Evolutionary conservation across 116 monocot species (phyloP), one percentile per base, ranked within the genome.

Genomic region (Posidonia oceanica): DNA sequence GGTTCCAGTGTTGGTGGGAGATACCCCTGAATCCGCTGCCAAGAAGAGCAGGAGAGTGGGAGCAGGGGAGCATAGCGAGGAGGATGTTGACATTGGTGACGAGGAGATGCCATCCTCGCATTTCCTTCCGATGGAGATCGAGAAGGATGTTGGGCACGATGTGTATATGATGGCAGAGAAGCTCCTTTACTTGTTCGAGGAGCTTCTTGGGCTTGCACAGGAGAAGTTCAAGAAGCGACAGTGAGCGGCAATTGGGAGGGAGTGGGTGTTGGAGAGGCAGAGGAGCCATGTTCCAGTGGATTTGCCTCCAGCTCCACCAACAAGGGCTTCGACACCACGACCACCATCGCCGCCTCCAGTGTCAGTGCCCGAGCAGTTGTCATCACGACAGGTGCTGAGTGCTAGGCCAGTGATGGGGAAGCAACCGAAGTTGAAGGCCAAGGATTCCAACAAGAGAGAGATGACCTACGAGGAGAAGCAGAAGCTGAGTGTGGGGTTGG

Each of bases 371-470:
- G 62, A 65, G 15, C 75, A 12, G 55, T 67, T 52, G 55, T 72
- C 81, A 3, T 59, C 69, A 18, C 12, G 61, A 2, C 69, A n/a
- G n/a, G n/a, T n/a, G n/a, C n/a, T n/a, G n/a, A n/a, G 36, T 13
- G 21, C 59, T 13, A 66, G 78, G 64, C 12, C 53, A 5, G 51
- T 56, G 4, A 37, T 51, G n/a, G 65, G 37, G 23, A 83, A 78
- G 72, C 84, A 48, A 21, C 88, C 94, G 2, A 95, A 95, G 64
- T 86, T 90, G 0, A 91, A 86, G 81, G 86, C 84, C 4, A 86
- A 75, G 72, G 88, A 86, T 18, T 81, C 76, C 3, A 81, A 85
- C 74, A 88, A 88, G 75, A n/a, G n/a, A n/a, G n/a, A n/a, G n/a
- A n/a, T n/a, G n/a, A n/a, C n/a, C n/a, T n/a, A n/a, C n/a, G n/a